Evolutionary conservation across 768 basidiomycete species (phyloP), one percentile per base, ranked within the genome.

Genomic region (Trametes cinnabarina): DNA sequence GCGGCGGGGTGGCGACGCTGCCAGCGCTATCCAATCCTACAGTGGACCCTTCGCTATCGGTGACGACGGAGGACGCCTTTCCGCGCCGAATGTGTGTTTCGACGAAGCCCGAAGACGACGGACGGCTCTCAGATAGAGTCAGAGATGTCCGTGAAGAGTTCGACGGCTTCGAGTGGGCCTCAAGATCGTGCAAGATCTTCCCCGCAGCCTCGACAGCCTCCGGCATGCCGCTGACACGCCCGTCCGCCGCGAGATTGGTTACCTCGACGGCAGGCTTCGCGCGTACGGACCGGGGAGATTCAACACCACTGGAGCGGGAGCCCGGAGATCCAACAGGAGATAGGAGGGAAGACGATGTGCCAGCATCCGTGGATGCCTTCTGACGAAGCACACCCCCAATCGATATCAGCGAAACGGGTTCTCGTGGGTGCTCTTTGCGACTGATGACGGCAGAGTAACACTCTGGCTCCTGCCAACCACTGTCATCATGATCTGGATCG

Each of bases 351-450:
- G 67, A 66, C 12, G 66, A 55, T 2, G 63, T 57, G 41, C 47
- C 58, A 8, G 56, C 57, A 30, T 80, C 80, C 11, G 67, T 64
- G 4, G 79, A 76, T 0, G 74, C 69, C 61, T 81, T 82, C 55
- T 83, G 79, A 12, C 85, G 76, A 5, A 89, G 71, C 9, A 87
- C 86, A 30, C 86, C 85, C 1, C 84, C 75, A 12, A 90, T 72
- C 0, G 82, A 80, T 6, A 87, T 55, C 55, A 71, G 70, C 0
- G 88, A 64, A 1, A 81, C 79, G 0, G 79, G 75, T 60, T 89
- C 88, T 17, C 81, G 77, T 0, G 84, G 79, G 61, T 86, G 80
- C 56, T 86, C 84, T 65, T 84, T 88, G 11, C 87, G 73, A 26
- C 77, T 79, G 56, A 88, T 81, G 12, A 82, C 76, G 0, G 85